Evolutionary conservation across 1,284 basidiomycete species (phyloP).

Genomic region (Pyrrhoderma lamaoense): DNA sequence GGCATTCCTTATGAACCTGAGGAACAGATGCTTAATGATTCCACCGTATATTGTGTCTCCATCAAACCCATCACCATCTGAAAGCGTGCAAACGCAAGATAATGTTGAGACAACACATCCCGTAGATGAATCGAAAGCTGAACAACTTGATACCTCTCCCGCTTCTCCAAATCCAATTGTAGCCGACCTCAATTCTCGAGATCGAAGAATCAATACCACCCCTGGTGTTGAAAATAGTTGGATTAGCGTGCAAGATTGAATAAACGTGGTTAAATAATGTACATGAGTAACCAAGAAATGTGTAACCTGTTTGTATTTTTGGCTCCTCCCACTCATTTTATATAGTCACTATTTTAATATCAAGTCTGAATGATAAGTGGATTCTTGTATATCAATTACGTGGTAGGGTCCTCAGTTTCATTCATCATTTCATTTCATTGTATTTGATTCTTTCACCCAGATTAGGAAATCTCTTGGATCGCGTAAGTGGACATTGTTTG

Average conservation of each 20-base stretch:
- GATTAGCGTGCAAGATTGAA: conserved; percentile 44
- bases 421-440: not conserved
- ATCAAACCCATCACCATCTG: conserved; percentile 19
- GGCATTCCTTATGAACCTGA: conserved; percentile 50
- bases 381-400: not conserved
- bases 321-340: not conserved
- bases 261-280: no score
- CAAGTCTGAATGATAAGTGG: not conserved
- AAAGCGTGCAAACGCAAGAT: not conserved
- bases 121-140: not conserved
- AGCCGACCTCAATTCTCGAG: conserved; percentile 27
- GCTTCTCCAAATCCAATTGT: not conserved
- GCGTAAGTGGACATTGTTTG: no score
- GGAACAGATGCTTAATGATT: conserved; percentile 49
- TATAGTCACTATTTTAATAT: not conserved
- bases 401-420: not conserved
- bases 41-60: conserved; percentile 33
- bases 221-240: conserved; percentile 49
- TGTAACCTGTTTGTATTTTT: no score
- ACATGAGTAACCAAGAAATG: no score
- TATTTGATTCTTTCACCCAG: not conserved
- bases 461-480: no score
- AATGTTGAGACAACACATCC: not conserved
- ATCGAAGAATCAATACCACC: not conserved
- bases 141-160: not conserved